These are phyloP conservation scores for Aspergillus hortae DNA, from an alignment of 2,329 filamentous ascomycete species.

Conservation along the genomic window DNA sequence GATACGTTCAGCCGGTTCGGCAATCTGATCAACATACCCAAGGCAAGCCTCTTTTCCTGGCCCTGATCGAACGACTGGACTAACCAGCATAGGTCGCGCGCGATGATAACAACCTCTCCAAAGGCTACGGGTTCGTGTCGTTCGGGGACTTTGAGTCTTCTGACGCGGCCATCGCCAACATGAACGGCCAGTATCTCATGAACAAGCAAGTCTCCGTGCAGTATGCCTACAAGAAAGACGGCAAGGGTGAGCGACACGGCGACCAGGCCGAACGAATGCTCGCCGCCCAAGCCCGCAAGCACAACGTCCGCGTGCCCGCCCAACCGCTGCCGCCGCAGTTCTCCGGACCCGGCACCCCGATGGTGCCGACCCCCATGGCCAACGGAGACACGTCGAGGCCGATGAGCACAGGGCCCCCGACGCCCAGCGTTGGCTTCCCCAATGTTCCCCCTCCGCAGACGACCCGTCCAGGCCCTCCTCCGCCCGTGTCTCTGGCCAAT, in stretches of 20 bases:
- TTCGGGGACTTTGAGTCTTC: conserved; percentile 92
- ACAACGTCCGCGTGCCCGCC: conserved; percentile 81
- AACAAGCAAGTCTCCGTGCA: conserved; percentile 96
- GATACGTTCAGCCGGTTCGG: conserved; percentile 94
- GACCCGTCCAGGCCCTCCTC: conserved; percentile 57
- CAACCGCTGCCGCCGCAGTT: conserved; percentile 74
- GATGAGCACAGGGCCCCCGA: conserved; percentile 27
- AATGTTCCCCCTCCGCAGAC: conserved; percentile 40
- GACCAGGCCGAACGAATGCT: conserved; percentile 90
- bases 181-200: conserved; percentile 95
- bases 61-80: conserved; percentile 6
- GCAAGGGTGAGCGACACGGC: conserved; percentile 92
- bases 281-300: conserved; percentile 86
- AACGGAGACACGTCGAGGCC: conserved; percentile 39
- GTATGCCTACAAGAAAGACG: conserved; percentile 99
- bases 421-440: conserved; percentile 39
- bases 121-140: conserved; percentile 94
- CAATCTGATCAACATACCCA: conserved; percentile 75
- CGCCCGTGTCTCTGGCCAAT: conserved; percentile 40
- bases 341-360: conserved; percentile 47
- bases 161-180: conserved; percentile 83
- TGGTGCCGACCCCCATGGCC: conserved; percentile 43
- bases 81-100: conserved; percentile 60
- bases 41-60: conserved; percentile 52
- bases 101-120: conserved; percentile 82